Conservation (phyloP, 2,329 filamentous ascomycete species). For the Fusarium nelsonii region DNA sequence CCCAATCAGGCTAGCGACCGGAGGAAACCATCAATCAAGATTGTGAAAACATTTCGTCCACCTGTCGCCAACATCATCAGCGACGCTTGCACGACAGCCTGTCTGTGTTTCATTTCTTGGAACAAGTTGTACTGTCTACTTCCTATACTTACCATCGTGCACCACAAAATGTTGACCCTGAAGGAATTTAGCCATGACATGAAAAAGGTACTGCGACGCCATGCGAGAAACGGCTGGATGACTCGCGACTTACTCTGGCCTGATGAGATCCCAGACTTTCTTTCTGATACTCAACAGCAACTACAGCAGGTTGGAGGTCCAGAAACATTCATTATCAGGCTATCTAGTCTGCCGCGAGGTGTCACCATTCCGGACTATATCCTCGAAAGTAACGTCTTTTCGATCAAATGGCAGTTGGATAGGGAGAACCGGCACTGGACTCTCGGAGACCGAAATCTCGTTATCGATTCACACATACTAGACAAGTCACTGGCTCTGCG, state of each 20-base stretch:
- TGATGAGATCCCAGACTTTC: not conserved
- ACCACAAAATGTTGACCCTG: not conserved
- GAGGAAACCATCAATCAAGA: too few relatives aligned
- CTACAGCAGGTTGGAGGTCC: not conserved
- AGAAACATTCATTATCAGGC: not conserved
- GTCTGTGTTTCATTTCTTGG: constrained; percentile 2
- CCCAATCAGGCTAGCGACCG: too few relatives aligned
- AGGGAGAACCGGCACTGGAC: too few relatives aligned
- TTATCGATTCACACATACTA: not conserved
- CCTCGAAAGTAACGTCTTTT: not conserved
- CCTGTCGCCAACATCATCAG: not conserved
- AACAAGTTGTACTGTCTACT: constrained; percentile 8
- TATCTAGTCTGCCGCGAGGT: not conserved
- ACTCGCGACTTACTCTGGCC: not conserved
- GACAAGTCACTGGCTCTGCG: not conserved
- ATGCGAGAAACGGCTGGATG: not conserved
- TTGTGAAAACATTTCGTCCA: not conserved
- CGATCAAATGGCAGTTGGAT: not conserved
- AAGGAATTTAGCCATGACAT: rapidly evolving
- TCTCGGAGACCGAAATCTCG: too few relatives aligned
- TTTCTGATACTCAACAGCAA: not conserved
- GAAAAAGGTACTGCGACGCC: not conserved
- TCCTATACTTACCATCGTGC: not conserved
- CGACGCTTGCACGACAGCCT: not conserved
- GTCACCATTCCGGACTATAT: not conserved